Percentiles rank a stretch among this genome's conserved stretches.
Evolutionary conservation across 1,284 basidiomycete species (phyloP).

Genomic region (Cryptococcus maquisensis): DNA sequence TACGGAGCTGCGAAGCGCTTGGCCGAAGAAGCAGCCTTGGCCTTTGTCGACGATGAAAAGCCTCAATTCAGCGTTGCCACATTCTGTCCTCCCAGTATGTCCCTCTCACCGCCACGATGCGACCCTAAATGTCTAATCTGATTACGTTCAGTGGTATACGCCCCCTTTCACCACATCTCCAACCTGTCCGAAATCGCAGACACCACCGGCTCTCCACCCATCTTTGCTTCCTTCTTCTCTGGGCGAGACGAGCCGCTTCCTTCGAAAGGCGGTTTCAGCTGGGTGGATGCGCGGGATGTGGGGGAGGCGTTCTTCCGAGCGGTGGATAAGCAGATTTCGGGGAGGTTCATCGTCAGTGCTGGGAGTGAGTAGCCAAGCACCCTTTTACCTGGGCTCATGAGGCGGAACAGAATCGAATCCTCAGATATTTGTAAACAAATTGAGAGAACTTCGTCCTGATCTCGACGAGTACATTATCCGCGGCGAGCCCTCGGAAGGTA

Average conservation of each 20-base stretch:
- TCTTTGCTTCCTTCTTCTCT: background rate
- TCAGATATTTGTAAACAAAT: conserved; percentile 22
- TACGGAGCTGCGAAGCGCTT: conserved; percentile 34
- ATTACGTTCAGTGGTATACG: conserved; percentile 23
- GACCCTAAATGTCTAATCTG: conserved; percentile 9
- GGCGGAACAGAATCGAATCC: conserved; percentile 11
- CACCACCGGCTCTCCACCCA: background rate
- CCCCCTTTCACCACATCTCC: conserved; percentile 19
- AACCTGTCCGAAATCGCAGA: background rate
- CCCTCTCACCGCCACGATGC: conserved; percentile 14
- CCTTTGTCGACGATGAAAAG: conserved; percentile 12
- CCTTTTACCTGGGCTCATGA: no score
- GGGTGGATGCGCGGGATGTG: conserved; percentile 3
- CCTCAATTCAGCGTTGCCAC: conserved; percentile 8
- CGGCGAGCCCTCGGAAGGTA: conserved; percentile 13
- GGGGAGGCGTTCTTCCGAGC: conserved; percentile 4
- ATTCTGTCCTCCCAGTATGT: conserved; percentile 10
- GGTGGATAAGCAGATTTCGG: background rate
- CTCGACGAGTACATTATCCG: conserved; percentile 21
- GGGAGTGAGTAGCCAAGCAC: background rate
- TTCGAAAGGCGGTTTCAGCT: background rate
- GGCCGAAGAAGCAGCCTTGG: conserved; percentile 29
- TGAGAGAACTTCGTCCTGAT: conserved; percentile 20
- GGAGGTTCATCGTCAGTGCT: background rate
- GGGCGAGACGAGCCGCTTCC: conserved; percentile 1